Conservation (phyloP, 2,329 filamentous ascomycete genomes). For the Sclerotinia spermophila region DNA sequence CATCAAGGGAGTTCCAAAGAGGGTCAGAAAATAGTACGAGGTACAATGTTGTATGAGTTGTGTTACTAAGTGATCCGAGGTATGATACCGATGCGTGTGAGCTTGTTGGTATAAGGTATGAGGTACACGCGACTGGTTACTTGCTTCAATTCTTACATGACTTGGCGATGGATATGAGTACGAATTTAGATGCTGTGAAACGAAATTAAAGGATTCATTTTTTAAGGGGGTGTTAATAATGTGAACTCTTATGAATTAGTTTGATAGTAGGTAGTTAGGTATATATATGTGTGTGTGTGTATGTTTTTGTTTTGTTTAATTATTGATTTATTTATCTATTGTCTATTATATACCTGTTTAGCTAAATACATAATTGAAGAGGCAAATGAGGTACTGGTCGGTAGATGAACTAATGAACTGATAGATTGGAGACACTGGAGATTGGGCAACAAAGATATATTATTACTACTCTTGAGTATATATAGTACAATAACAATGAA, state of each 20-base stretch:
- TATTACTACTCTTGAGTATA: neutral
- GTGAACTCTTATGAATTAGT: neutral
- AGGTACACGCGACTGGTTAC: conserved; percentile 10
- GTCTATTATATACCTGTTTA: no score
- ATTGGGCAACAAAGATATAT: neutral
- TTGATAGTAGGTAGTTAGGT: neutral
- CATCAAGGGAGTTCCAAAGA: neutral
- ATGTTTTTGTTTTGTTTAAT: neutral
- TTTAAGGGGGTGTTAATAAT: no score
- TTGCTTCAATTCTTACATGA: no score
- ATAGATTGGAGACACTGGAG: neutral
- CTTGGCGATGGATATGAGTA: neutral
- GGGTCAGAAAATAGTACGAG: neutral
- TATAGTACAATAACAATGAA: neutral
- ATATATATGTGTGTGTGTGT: neutral
- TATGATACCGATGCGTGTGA: conserved; percentile 6
- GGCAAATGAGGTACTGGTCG: neutral
- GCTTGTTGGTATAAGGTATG: neutral
- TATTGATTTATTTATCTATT: neutral
- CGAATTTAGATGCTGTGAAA: neutral
- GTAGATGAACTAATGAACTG: no score
- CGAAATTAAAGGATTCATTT: neutral
- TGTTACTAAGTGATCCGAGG: neutral
- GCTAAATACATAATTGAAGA: neutral
- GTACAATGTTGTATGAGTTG: neutral